These are phyloP conservation scores for Trichocladium uniseriatum DNA, from an alignment of 495 filamentous ascomycete genomes.

Conservation along the genomic window DNA sequence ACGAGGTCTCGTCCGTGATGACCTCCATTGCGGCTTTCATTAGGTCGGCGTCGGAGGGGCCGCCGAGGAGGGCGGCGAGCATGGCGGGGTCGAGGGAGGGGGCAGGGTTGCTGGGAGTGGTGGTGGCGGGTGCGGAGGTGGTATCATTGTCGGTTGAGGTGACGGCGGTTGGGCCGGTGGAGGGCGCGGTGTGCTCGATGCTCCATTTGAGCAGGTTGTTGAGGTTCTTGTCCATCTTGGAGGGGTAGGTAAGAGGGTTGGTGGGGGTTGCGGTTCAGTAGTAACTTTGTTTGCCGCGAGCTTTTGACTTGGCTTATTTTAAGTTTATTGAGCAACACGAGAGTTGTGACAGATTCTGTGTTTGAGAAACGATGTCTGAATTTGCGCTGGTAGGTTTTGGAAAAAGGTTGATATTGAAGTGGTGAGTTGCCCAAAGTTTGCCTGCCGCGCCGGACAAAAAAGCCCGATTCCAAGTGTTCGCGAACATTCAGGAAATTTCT, in stretches of 20 bases:
- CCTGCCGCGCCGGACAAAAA: not conserved
- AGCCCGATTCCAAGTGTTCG: conserved; percentile 12
- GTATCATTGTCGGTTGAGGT: conserved; percentile 16
- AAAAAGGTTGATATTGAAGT: too few relatives aligned
- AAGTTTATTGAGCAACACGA: too few relatives aligned
- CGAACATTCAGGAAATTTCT: conserved; percentile 28
- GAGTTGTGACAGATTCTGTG: too few relatives aligned
- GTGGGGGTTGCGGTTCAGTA: not conserved
- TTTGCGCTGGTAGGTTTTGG: too few relatives aligned
- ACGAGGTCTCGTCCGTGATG: conserved; percentile 52
- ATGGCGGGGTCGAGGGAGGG: conserved; percentile 47
- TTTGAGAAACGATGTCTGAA: too few relatives aligned
- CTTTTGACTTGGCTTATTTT: not conserved
- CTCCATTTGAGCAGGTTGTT: conserved; percentile 85
- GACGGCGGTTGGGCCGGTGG: conserved; percentile 34
- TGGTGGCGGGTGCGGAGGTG: conserved; percentile 24
- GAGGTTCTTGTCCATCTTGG: conserved; percentile 38
- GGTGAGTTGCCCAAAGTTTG: not conserved
- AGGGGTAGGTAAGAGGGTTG: not conserved
- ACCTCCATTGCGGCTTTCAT: conserved; percentile 78
- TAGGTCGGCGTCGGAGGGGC: conserved; percentile 76
- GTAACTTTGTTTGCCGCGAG: not conserved
- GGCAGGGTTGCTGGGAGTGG: conserved; percentile 29
- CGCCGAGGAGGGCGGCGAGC: conserved; percentile 63
- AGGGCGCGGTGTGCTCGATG: conserved; percentile 58